These are phyloP conservation scores for Aegilops bicornis DNA, from an alignment of 176 grass and related monocot species.

Conservation along the genomic window DNA sequence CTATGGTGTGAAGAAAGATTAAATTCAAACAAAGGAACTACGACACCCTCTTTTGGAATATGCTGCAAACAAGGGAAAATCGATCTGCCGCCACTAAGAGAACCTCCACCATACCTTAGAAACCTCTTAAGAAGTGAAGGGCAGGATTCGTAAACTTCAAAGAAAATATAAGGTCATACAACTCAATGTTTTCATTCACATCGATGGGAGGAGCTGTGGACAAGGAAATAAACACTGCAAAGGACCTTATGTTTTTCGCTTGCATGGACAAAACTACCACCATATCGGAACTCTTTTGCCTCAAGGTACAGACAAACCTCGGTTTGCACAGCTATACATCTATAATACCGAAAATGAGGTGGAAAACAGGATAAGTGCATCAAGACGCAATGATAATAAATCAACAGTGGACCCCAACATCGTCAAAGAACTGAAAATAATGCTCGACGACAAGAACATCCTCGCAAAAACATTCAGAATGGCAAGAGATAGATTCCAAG, in stretches of 20 bases:
- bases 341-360: background rate
- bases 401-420: background rate
- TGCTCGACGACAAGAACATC: background rate
- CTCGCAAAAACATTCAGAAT: background rate
- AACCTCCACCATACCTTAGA: too few species aligned
- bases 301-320: background rate
- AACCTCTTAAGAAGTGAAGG: background rate
- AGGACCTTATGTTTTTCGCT: background rate
- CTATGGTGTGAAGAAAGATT: background rate
- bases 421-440: background rate
- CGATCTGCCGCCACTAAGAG: background rate
- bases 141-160: background rate
- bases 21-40: background rate
- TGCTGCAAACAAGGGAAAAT: background rate
- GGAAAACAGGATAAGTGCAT: conserved; percentile 1
- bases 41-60: background rate
- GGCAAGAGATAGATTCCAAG: too few species aligned
- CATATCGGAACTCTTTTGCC: conserved; percentile 6
- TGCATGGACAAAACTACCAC: conserved; percentile 17
- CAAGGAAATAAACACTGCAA: background rate
- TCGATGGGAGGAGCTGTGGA: background rate
- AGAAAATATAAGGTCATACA: conserved; percentile 18
- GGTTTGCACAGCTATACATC: background rate
- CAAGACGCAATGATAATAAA: background rate
- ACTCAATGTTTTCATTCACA: conserved; percentile 22